Conservation (phyloP, 2,329 filamentous ascomycete genomes). For the Aspergillus pseudoterreus region DNA sequence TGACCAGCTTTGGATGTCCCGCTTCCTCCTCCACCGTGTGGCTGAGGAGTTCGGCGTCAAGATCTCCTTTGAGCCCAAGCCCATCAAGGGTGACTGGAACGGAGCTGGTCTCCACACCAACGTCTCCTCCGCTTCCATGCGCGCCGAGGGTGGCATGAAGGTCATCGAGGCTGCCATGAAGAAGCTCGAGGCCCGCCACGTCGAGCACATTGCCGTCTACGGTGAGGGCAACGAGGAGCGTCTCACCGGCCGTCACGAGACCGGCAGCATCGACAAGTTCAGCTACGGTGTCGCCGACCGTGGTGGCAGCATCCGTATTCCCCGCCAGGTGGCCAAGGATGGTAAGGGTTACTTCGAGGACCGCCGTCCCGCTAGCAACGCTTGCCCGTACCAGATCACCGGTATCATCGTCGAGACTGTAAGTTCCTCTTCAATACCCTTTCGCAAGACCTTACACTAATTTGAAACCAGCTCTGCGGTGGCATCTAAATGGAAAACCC, state of each 20-base stretch:
- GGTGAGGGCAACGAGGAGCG: conserved; percentile 94
- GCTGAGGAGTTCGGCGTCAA: conserved; percentile 95
- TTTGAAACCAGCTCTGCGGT: conserved; percentile 33
- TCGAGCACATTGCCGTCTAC: conserved; percentile 87
- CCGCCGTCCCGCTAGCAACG: conserved; percentile 77
- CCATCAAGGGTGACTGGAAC: conserved; percentile 95
- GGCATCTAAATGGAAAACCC: conserved; percentile 29
- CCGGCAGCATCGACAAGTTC: conserved; percentile 89
- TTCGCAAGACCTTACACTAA: conserved; percentile 4
- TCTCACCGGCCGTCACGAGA: conserved; percentile 92
- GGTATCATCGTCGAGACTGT: conserved; percentile 75
- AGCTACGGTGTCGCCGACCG: conserved; percentile 93
- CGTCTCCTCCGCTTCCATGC: conserved; percentile 88
- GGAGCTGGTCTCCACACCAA: conserved; percentile 91
- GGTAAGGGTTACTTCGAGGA: conserved; percentile 95
- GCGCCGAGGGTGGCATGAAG: conserved; percentile 91
- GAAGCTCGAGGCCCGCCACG: conserved; percentile 74
- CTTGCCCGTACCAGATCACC: conserved; percentile 80
- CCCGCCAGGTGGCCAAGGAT: conserved; percentile 76
- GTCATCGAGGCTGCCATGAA: conserved; percentile 81
- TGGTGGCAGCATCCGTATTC: conserved; percentile 89
- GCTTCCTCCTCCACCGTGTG: conserved; percentile 84
- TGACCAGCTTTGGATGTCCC: conserved; percentile 93
- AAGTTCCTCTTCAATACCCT: conserved; percentile 13
- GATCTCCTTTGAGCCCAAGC: conserved; percentile 94